A percentile compares a stretch with the other conserved stretches of the same genome.
phyloP scores from a whole-genome alignment of 2,329 filamentous ascomycete genomes.

The Phymatotrichopsis omnivora region DNA sequence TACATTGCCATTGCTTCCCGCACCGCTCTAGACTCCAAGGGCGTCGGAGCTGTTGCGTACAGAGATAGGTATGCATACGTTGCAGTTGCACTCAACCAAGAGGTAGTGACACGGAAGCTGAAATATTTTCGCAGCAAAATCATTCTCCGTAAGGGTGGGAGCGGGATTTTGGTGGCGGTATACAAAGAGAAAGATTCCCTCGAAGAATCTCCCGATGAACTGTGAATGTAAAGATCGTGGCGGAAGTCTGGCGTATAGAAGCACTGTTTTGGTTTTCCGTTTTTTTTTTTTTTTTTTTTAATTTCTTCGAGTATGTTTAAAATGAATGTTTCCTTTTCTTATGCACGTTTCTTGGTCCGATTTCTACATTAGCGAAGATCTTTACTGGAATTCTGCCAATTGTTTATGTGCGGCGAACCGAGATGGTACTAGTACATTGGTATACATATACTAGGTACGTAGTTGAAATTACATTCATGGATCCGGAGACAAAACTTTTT shows the following conservation, averaged over 20 bases:
- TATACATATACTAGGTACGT: too few species aligned
- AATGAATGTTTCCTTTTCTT: too few species aligned
- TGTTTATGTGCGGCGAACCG: too few species aligned
- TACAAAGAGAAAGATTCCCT: conserved; percentile 31
- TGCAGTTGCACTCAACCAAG: background rate
- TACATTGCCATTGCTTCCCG: conserved; percentile 30
- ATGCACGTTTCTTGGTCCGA: too few species aligned
- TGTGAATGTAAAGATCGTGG: conserved; percentile 16
- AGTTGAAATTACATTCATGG: too few species aligned
- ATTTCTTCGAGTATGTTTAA: too few species aligned
- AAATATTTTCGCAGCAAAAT: conserved; percentile 26
- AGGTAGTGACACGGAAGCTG: background rate
- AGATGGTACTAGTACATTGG: too few species aligned
- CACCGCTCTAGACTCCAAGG: conserved; percentile 27
- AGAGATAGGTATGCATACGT: conserved; percentile 29
- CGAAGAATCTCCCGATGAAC: conserved; percentile 30
- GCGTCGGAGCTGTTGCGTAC: conserved; percentile 29
- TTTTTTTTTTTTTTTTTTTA: conserved; percentile 33
- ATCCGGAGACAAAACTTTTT: too few species aligned
- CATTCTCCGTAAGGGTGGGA: conserved; percentile 28
- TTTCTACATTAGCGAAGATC: too few species aligned
- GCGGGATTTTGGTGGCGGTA: conserved; percentile 29
- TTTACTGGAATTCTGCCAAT: too few species aligned
- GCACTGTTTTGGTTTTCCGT: too few species aligned
- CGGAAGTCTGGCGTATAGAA: too few species aligned